Evolutionary conservation across 306 rosid species (phyloP).

Genomic region (Vigna radiata): DNA sequence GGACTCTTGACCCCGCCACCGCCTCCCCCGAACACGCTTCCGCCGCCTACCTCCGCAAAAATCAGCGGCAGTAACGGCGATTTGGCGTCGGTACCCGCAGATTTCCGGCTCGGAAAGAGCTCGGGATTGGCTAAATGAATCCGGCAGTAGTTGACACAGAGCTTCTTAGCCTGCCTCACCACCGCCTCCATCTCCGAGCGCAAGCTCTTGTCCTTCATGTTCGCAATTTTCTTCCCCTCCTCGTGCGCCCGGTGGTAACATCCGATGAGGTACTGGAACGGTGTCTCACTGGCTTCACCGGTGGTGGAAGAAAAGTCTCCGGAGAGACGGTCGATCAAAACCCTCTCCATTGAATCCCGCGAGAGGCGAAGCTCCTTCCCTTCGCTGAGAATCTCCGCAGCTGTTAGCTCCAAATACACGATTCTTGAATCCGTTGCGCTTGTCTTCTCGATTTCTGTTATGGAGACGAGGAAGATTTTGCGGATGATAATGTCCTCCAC

Average conservation of each 20-base stretch:
- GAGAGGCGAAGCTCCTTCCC: conserved; percentile 68
- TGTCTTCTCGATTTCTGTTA: conserved; percentile 48
- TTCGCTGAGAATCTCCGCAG: conserved; percentile 94
- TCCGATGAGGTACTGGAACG: conserved; percentile 73
- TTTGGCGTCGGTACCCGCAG: neutral
- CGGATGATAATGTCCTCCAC: conserved; percentile 88
- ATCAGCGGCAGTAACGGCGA: conserved; percentile 79
- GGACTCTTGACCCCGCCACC: conserved; percentile 66
- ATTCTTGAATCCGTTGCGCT: conserved; percentile 56
- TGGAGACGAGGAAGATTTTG: conserved; percentile 77
- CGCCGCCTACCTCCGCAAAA: conserved; percentile 68
- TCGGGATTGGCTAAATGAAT: conserved; percentile 83
- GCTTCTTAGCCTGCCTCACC: conserved; percentile 74
- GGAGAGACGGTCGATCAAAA: conserved; percentile 83
- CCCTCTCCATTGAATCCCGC: conserved; percentile 74
- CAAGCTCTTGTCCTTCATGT: conserved; percentile 73
- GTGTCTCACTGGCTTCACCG: conserved; percentile 46
- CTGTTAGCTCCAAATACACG: conserved; percentile 78
- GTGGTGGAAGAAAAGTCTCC: conserved; percentile 46
- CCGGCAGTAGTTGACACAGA: conserved; percentile 81
- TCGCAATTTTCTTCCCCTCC: conserved; percentile 71
- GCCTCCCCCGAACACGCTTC: conserved; percentile 53
- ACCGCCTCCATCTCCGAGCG: conserved; percentile 68
- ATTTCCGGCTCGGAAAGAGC: conserved; percentile 53
- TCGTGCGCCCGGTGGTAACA: conserved; percentile 86